Conservation (phyloP, 257 asterid species). For the Nemophila menziesii region DNA sequence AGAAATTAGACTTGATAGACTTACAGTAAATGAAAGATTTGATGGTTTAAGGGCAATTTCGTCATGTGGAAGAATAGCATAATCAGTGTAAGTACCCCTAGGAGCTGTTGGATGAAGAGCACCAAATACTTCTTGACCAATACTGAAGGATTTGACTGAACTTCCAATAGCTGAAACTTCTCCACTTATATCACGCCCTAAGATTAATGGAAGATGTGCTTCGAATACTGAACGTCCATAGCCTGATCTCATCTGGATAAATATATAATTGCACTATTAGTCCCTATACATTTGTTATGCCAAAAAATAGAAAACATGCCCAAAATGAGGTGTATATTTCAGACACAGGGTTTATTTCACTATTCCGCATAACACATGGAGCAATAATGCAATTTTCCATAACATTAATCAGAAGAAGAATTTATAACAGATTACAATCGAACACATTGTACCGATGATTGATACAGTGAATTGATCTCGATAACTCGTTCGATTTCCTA, state of each 20-base stretch:
- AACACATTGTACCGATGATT: neutral
- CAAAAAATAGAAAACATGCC: too few relatives aligned
- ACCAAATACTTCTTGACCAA: slow-evolving; percentile 95
- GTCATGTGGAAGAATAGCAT: slow-evolving; percentile 78
- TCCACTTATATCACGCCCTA: slow-evolving; percentile 98
- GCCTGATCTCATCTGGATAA: slow-evolving; percentile 77
- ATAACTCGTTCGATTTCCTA: neutral
- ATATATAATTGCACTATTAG: slow-evolving; percentile 5
- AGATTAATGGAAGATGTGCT: slow-evolving; percentile 69
- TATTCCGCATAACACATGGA: too few relatives aligned
- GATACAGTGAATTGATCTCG: neutral
- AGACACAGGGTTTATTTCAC: too few relatives aligned
- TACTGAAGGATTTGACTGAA: slow-evolving; percentile 48
- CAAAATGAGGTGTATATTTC: too few relatives aligned
- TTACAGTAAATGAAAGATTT: slow-evolving; percentile 75
- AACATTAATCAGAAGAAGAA: too few relatives aligned
- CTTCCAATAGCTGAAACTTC: slow-evolving; percentile 80
- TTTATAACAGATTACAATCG: neutral
- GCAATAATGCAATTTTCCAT: too few relatives aligned
- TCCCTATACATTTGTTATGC: too few relatives aligned
- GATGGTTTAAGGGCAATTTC: slow-evolving; percentile 70
- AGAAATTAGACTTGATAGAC: too few relatives aligned
- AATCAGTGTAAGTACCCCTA: slow-evolving; percentile 94
- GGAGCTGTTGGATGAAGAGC: slow-evolving; percentile 96
- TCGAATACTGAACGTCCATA: slow-evolving; percentile 90